Base-by-base conservation (phyloP, 2,329 filamentous ascomycete genomes). In the Neonectria neomacrospora region DNA sequence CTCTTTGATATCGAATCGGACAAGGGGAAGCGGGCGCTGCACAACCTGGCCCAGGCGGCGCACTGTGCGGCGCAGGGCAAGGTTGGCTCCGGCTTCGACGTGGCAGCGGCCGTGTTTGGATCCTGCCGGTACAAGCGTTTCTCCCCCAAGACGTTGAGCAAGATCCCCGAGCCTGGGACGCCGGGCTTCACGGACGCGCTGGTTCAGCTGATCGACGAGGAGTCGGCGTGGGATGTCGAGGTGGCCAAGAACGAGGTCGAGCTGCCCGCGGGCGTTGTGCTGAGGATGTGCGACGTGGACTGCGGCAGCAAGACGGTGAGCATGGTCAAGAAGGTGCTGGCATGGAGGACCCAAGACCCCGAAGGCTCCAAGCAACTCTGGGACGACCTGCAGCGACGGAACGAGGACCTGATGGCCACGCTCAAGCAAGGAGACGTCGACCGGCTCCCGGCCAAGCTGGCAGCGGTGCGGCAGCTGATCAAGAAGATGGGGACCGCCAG, bases 51-150 rank as follows among this genome's bases (percentile, higher is more conserved):
- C 0, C 96, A 99, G 82, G 92, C 92, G 1, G 91, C 93, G 4
- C 96, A 99, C 81, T 97, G 95, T 76, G 93, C 95, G 1, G 96
- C 96, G 0, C 96, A 99, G 81, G 96, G 96, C 23, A 99, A 99
- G 79, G 90, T 99, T 18, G 96, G 96, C 53, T 96, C 92, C 1
- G 96, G 96, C 20, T 99, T 99, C 77, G 96, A 99, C 76, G 91
- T 99, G 55, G 96, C 95, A 0, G 90, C 92, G 26, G 96, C 96
- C 18, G 93, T 97, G 16, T 97, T 93, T 77, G 96, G 96, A 16
- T 94, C 92, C 16, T 97, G 93, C 76, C 83, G 91, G 11, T 99
- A 99, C 83, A 88, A 91, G 20, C 90, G 96, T n/a, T 99, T 99
- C 81, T 95, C 92, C 0, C 94, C 96, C 0, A 81, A 85, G 0